Base-by-base conservation (phyloP, 345 rosid genomes). In the Theobroma cacao region DNA sequence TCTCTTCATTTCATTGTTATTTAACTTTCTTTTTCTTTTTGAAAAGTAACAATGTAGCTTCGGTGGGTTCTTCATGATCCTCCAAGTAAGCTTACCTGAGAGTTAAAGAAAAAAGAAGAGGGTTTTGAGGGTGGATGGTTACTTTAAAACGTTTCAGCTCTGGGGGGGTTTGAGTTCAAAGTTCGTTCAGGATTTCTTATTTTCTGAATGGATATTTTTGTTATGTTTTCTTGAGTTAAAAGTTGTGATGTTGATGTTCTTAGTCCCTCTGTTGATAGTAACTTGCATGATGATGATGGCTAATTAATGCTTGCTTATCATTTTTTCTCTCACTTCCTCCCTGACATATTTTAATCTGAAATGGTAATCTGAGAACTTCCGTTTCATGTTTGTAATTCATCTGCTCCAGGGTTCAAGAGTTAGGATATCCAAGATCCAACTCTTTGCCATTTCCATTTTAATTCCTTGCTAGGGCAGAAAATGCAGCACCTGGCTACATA, bases 161-260 rank as follows among this genome's bases (percentile, higher is more conserved):
- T 67, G 26, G 50, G 31, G 9, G 11, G 26, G 71, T 12, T 45
- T 43, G 12, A 69, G 56, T 26, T 69, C 30, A 38, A 45, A 15
- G 38, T 12, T 69, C 28, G 60, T 48, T 50, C 50, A 43, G 11
- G 33, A 22, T 67, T 22, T 67, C 40, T n/a, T 41, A 12, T 28
- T 69, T 47, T 31, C 12, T 13, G 24, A 14, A 68, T 68, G 55
- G 55, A 68, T 41, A 43, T 24, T 68, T 7, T 43, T 48, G 18
- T 48, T 40, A 71, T 3, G 60, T 48, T 71, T 71, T 71, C 26
- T 18, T 71, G 41, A 50, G 59, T 48, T 48, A 17, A 47, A 38
- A 31, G 38, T 70, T 70, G 41, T 47, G 59, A 70, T 70, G 40
- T 30, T 70, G 74, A 47, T 67, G 52, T 43, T 68, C 40, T 43